Evolutionary conservation across 257 asterid genomes (phyloP).

Genomic region (Primulina huaijiensis): DNA sequence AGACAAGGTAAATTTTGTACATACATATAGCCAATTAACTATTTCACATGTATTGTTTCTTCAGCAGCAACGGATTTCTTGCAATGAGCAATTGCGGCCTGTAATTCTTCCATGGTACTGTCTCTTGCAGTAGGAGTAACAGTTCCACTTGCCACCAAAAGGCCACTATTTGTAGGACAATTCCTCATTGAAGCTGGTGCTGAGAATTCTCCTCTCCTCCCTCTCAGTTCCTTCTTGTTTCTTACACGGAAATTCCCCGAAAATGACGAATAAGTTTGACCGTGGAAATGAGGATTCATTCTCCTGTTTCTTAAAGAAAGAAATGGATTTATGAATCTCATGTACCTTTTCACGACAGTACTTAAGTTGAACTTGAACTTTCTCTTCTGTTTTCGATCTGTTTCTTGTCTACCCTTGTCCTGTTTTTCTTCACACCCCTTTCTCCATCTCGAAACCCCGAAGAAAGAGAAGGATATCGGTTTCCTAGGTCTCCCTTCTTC

Average conservation of each 20-base stretch:
- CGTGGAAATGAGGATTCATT: slow-evolving; percentile 26
- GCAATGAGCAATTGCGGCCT: slow-evolving; percentile 77
- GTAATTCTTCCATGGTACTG: slow-evolving; percentile 86
- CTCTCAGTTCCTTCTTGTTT: slow-evolving; percentile 39
- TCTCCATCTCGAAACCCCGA: slow-evolving; percentile 50
- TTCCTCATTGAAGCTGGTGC: slow-evolving; percentile 81
- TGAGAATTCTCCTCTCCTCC: slow-evolving; percentile 54
- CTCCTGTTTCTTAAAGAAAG: slow-evolving; percentile 36
- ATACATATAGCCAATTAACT: background rate
- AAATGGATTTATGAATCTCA: slow-evolving; percentile 58
- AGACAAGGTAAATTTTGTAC: background rate
- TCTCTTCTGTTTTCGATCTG: slow-evolving; percentile 36
- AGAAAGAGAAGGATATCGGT: slow-evolving; percentile 59
- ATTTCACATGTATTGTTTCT: slow-evolving; percentile 25
- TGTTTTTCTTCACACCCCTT: slow-evolving; percentile 26
- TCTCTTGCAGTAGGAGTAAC: slow-evolving; percentile 40
- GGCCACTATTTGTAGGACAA: slow-evolving; percentile 84
- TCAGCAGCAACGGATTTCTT: slow-evolving; percentile 48
- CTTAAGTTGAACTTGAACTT: slow-evolving; percentile 50
- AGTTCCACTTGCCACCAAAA: slow-evolving; percentile 42
- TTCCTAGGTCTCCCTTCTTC: slow-evolving; percentile 38
- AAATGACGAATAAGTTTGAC: slow-evolving; percentile 44
- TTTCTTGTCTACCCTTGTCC: slow-evolving; percentile 24
- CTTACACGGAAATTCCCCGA: slow-evolving; percentile 62
- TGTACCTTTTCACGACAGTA: slow-evolving; percentile 49